A percentile compares a stretch with the other conserved stretches of the same genome.
phyloP scores from a whole-genome alignment of 192 early-diverging fungal genomes.

The Cladochytrium replicatum region DNA sequence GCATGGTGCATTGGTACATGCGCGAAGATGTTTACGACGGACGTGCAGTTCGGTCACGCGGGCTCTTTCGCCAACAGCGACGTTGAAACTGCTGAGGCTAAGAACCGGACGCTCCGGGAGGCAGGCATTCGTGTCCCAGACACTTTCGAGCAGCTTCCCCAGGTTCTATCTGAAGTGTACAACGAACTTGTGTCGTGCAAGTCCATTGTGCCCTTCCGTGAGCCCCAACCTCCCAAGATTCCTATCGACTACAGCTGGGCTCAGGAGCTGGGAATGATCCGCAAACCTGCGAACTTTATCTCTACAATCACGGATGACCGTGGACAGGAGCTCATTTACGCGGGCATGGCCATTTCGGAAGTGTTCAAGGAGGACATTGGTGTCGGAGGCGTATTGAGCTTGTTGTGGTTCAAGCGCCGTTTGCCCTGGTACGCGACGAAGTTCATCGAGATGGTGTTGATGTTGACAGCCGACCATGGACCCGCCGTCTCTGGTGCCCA shows the following conservation, averaged over 20 bases:
- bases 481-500: slow-evolving; percentile 86
- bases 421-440: slow-evolving; percentile 87
- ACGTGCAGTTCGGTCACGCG: slow-evolving; percentile 95
- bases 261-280: slow-evolving; percentile 93
- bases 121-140: slow-evolving; percentile 88
- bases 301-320: slow-evolving; percentile 99
- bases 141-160: slow-evolving; percentile 91
- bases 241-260: slow-evolving; percentile 99
- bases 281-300: slow-evolving; percentile 96
- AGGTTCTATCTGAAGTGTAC: slow-evolving; percentile 68
- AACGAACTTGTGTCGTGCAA: slow-evolving; percentile 62
- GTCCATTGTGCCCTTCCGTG: slow-evolving; percentile 57
- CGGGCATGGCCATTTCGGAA: slow-evolving; percentile 96
- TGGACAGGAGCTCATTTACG: slow-evolving; percentile 96
- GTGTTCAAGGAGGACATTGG: slow-evolving; percentile 99
- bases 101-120: slow-evolving; percentile 77
- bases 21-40: slow-evolving; percentile 97
- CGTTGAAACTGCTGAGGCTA: slow-evolving; percentile 91
- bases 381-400: slow-evolving; percentile 91
- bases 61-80: slow-evolving; percentile 94
- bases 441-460: slow-evolving; percentile 99
- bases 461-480: slow-evolving; percentile 99
- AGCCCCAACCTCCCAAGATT: slow-evolving; percentile 93
- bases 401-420: slow-evolving; percentile 98
- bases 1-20: slow-evolving; percentile 99